Conservation (phyloP, 805 yeast species). For the Kuraishia borneana region DNA sequence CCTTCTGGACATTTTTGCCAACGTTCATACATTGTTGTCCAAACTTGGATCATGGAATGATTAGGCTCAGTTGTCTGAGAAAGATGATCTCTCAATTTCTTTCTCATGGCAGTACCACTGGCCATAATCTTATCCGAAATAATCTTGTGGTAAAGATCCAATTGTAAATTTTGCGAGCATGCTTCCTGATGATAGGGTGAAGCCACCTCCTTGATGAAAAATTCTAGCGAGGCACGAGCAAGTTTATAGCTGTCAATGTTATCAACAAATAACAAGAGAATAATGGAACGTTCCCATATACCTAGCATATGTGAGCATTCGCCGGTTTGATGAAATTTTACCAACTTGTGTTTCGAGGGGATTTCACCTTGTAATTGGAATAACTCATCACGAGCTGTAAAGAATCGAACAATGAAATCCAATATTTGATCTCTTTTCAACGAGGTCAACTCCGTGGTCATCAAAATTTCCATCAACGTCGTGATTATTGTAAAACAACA, state of each 20-base stretch:
- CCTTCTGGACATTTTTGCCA: constrained; percentile 27
- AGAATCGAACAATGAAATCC: constrained; percentile 24
- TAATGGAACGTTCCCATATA: constrained; percentile 37
- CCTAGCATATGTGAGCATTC: constrained; percentile 22
- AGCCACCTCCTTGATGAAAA: constrained; percentile 11
- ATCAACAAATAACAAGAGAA: constrained; percentile 40
- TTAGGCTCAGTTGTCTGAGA: constrained; percentile 20
- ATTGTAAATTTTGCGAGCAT: constrained; percentile 19
- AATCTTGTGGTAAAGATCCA: constrained; percentile 29
- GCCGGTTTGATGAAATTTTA: constrained; percentile 10
- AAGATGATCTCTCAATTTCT: constrained; percentile 40
- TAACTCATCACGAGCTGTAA: constrained; percentile 21
- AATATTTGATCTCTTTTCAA: constrained; percentile 19
- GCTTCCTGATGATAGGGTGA: constrained; percentile 9
- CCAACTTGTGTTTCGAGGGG: neutral
- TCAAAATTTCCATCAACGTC: neutral
- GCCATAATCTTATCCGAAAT: constrained; percentile 49
- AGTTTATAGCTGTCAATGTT: constrained; percentile 36
- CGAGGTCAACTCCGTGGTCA: constrained; percentile 1
- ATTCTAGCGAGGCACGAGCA: constrained; percentile 28
- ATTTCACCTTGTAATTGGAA: neutral
- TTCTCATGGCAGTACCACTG: constrained; percentile 67
- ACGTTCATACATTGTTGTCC: constrained; percentile 35
- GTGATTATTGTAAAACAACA: neutral
- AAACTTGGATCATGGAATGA: constrained; percentile 26